Percentiles rank a stretch among this genome's conserved stretches.
Evolutionary conservation across 1,284 basidiomycete genomes (phyloP).

Genomic region (Anthracocystis setariae): DNA sequence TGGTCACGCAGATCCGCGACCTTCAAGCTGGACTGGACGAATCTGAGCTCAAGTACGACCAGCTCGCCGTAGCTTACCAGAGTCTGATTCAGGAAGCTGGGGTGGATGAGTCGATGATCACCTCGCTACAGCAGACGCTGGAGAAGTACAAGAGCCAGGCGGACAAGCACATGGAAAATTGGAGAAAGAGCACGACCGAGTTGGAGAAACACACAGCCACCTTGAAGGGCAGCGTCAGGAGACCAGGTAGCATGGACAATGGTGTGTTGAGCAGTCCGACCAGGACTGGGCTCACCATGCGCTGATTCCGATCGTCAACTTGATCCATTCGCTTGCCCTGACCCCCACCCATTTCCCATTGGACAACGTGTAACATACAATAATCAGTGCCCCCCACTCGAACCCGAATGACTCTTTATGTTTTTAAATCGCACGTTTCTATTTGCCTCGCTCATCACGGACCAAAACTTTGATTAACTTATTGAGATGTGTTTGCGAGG

Average conservation of each 20-base stretch:
- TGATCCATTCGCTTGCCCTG: background rate
- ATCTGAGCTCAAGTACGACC: conserved; percentile 72
- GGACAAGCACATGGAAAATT: conserved; percentile 53
- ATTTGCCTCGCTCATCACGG: too few species aligned
- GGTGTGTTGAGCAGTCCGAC: conserved; percentile 30
- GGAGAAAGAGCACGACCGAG: conserved; percentile 44
- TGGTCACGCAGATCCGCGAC: conserved; percentile 85
- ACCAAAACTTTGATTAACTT: too few species aligned
- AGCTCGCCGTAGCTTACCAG: conserved; percentile 46
- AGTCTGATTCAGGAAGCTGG: conserved; percentile 46
- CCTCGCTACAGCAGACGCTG: conserved; percentile 35
- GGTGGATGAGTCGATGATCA: conserved; percentile 48
- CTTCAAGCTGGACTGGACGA: conserved; percentile 82
- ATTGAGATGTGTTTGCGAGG: too few species aligned
- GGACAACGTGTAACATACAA: background rate
- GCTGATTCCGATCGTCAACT: background rate
- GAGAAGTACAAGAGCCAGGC: conserved; percentile 56
- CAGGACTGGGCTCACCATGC: conserved; percentile 18
- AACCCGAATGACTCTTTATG: background rate
- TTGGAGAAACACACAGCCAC: conserved; percentile 34
- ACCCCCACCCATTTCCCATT: background rate
- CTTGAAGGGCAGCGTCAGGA: conserved; percentile 13
- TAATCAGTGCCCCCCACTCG: too few species aligned
- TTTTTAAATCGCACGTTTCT: background rate
- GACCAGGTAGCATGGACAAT: conserved; percentile 22